Base-by-base conservation (phyloP, 225 moss, liverwort and hornwort species). In the Pleurozium schreberi region DNA sequence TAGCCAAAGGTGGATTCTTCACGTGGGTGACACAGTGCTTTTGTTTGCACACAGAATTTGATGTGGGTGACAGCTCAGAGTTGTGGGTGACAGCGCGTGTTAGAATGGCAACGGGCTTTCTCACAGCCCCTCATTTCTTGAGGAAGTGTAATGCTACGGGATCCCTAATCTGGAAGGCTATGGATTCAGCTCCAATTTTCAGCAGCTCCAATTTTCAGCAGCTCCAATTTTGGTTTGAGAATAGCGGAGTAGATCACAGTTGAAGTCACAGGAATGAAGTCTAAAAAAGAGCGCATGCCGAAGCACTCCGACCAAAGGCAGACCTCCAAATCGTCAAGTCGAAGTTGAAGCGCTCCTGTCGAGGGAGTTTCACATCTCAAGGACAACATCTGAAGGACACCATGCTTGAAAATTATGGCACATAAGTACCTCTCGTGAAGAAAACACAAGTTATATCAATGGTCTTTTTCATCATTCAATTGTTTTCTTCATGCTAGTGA, bases 361-460 rank as follows among this genome's bases (percentile, higher is more conserved):
- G 55, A 83, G 78, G 63, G 69, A 22, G 87, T 52, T 43, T 89
- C 63, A 92, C 92, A 92, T 92, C 89, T 92, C 92, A 31, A 92
- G 91, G 57, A 92, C 92, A 28, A 57, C 57, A 57, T 57, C 57
- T 57, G 57, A 19, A n/a, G n/a, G n/a, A n/a, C n/a, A n/a, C n/a
- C n/a, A n/a, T n/a, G 90, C 17, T 55, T 78, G 77, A 52, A 52
- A 36, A 34, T 21, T 7, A 50, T 36, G 57, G 10, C 10, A 66
- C 66, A 20, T 38, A 10, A 66, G 38, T 19, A 65, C 9, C 18
- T 36, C 36, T 65, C 65, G 36, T 65, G 65, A 36, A 34, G 18
- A 65, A 36, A 65, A 65, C 65, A 18, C 65, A 65, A 36, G 18
- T 19, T 36, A 10, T 20, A n/a, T n/a, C n/a, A 66, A 38, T 66